These are phyloP conservation scores for Flagelloscypha sp. DNA, from an alignment of 768 basidiomycete species.

Conservation along the genomic window DNA sequence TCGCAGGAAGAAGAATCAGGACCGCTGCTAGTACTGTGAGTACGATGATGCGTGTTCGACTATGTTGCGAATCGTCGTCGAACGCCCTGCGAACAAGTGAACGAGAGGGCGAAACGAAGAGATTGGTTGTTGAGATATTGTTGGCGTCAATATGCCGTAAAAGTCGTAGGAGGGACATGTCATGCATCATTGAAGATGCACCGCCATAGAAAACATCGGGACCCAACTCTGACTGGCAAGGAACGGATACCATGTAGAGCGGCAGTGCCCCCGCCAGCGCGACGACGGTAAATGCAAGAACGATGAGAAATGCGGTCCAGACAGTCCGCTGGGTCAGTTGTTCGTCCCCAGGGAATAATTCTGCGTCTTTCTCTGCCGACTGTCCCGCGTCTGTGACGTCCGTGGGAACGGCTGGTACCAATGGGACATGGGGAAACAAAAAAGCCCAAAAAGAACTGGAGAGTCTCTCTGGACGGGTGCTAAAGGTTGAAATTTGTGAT, in stretches of 20 bases:
- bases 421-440: conserved; percentile 59
- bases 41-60: conserved; percentile 59
- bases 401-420: conserved; percentile 49
- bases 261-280: conserved; percentile 68
- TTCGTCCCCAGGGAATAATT: conserved; percentile 67
- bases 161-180: conserved; percentile 71
- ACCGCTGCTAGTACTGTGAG: conserved; percentile 54
- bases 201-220: conserved; percentile 41
- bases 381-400: conserved; percentile 50
- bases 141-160: conserved; percentile 49
- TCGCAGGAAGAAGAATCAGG: conserved; percentile 55
- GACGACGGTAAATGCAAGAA: conserved; percentile 58
- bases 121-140: conserved; percentile 23
- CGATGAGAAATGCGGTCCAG: conserved; percentile 57
- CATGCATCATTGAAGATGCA: conserved; percentile 58
- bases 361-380: conserved; percentile 40
- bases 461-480: conserved; percentile 57
- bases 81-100: conserved; percentile 25
- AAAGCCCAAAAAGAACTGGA: conserved; percentile 56
- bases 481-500: conserved; percentile 20
- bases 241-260: conserved; percentile 57
- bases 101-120: too few species aligned
- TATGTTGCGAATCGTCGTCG: conserved; percentile 29
- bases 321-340: conserved; percentile 63
- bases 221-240: conserved; percentile 55